Evolutionary conservation across 176 grass and related monocot genomes (phyloP).

Genomic region (Cenchrus americanus): DNA sequence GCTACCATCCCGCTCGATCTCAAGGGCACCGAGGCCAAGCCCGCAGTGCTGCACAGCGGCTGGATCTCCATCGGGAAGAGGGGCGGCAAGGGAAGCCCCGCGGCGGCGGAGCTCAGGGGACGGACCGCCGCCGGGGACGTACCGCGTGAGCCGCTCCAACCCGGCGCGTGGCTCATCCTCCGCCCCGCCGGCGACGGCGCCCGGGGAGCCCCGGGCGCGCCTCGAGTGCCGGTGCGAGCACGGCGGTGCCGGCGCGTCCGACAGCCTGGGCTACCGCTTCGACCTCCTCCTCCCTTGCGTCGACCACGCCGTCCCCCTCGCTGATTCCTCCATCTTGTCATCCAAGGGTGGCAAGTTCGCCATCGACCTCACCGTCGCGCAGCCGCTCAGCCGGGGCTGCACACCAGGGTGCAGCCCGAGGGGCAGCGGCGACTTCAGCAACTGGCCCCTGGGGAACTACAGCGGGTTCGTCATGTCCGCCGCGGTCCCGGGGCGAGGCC

Average conservation of each 20-base stretch:
- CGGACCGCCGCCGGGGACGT: constrained; percentile 77
- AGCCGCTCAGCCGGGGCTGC: constrained; percentile 50
- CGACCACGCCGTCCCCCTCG: constrained; percentile 59
- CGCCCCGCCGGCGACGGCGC: constrained; percentile 69
- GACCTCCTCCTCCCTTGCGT: constrained; percentile 71
- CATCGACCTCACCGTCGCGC: constrained; percentile 83
- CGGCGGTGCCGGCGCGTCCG: constrained; percentile 54
- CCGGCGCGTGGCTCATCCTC: constrained; percentile 98
- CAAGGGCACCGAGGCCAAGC: constrained; percentile 57
- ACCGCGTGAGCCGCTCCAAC: constrained; percentile 86
- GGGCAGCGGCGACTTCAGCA: constrained; percentile 77
- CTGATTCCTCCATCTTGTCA: constrained; percentile 59
- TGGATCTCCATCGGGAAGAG: constrained; percentile 76
- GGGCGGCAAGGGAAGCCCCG: constrained; percentile 2
- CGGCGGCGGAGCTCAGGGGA: constrained; percentile 56
- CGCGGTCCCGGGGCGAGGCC: constrained; percentile 67
- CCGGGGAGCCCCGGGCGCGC: too few relatives aligned
- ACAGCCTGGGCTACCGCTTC: constrained; percentile 87
- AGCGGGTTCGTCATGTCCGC: constrained; percentile 91
- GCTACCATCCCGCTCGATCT: constrained; percentile 71
- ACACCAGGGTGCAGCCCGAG: constrained; percentile 88
- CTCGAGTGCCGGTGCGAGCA: constrained; percentile 96
- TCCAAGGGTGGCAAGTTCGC: constrained; percentile 87
- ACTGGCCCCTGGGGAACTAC: constrained; percentile 73
- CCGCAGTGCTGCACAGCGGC: constrained; percentile 63